A percentile compares a stretch with the other conserved stretches of the same genome.
Conservation (phyloP, 78 protist species). For the Speleostelium caveatum region DNA sequence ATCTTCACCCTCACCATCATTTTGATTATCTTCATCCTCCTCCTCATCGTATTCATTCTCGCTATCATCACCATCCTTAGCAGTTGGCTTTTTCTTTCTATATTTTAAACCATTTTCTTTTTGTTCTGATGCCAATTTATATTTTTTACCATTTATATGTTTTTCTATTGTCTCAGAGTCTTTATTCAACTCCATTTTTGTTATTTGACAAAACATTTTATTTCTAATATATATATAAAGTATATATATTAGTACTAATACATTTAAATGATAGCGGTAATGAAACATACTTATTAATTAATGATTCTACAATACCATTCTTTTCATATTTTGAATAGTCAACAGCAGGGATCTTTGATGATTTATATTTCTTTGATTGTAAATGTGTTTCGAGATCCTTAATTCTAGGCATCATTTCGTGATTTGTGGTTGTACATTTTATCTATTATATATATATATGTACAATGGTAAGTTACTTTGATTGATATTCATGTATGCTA, state of each 20-base stretch:
- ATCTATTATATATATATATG: background rate
- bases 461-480: background rate
- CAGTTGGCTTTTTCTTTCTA: conserved; percentile 25
- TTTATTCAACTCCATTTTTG: conserved; percentile 45
- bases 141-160: conserved; percentile 55
- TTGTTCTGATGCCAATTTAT: conserved; percentile 8
- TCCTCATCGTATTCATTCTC: conserved; percentile 9
- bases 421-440: conserved; percentile 47
- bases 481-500: no score
- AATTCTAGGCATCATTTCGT: conserved; percentile 40
- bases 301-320: conserved; percentile 15
- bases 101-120: background rate
- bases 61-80: background rate
- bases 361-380: conserved; percentile 58
- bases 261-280: background rate
- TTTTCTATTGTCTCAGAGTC: conserved; percentile 29
- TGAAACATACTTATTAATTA: conserved; percentile 1
- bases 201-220: conserved; percentile 43
- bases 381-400: conserved; percentile 36
- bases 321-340: conserved; percentile 43
- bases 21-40: background rate
- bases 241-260: background rate
- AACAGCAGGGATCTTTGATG: background rate
- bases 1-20: conserved; percentile 9
- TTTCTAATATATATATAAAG: background rate